Evolutionary conservation across 768 basidiomycete genomes (phyloP).

Genomic region (Tylopilus sp.): DNA sequence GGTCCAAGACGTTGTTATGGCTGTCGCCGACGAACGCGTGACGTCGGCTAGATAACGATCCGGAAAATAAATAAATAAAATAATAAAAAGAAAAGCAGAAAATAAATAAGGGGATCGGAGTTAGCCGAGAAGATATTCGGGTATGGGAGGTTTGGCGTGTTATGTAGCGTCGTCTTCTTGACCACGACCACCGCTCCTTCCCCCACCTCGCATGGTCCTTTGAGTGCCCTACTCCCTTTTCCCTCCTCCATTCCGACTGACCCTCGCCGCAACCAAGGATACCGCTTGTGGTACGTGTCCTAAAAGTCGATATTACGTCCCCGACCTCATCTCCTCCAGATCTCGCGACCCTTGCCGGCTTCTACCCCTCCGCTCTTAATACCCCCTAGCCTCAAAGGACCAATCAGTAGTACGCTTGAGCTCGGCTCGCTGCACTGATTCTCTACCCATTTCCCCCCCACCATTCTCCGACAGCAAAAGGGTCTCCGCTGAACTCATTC

Average conservation of each 20-base stretch:
- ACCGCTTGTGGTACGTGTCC: slow-evolving; percentile 44
- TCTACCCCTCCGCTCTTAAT: slow-evolving; percentile 50
- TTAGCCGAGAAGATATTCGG: slow-evolving; percentile 27
- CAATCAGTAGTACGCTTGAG: slow-evolving; percentile 61
- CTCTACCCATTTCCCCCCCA: slow-evolving; percentile 21
- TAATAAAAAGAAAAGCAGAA: slow-evolving; percentile 6
- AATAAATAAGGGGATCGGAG: slow-evolving; percentile 18
- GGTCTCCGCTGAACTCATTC: slow-evolving; percentile 44
- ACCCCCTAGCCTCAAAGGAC: slow-evolving; percentile 34
- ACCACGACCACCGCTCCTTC: slow-evolving; percentile 23
- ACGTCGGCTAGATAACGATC: slow-evolving; percentile 30
- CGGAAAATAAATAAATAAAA: slow-evolving; percentile 10
- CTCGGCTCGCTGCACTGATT: slow-evolving; percentile 55
- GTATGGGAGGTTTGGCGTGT: slow-evolving; percentile 15
- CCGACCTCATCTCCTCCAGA: slow-evolving; percentile 36
- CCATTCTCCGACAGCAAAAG: slow-evolving; percentile 24
- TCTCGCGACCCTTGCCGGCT: slow-evolving; percentile 96
- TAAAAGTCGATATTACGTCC: too few relatives aligned
- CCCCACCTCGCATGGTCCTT: slow-evolving; percentile 35
- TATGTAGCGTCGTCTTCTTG: slow-evolving; percentile 32
- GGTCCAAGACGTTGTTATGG: slow-evolving; percentile 7
- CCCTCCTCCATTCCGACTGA: slow-evolving; percentile 34
- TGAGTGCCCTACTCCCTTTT: slow-evolving; percentile 28
- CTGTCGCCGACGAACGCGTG: slow-evolving; percentile 10
- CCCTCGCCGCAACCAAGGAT: slow-evolving; percentile 51